Base-by-base conservation (phyloP, 2,329 filamentous ascomycete genomes). In the Thelonectria blattea region DNA sequence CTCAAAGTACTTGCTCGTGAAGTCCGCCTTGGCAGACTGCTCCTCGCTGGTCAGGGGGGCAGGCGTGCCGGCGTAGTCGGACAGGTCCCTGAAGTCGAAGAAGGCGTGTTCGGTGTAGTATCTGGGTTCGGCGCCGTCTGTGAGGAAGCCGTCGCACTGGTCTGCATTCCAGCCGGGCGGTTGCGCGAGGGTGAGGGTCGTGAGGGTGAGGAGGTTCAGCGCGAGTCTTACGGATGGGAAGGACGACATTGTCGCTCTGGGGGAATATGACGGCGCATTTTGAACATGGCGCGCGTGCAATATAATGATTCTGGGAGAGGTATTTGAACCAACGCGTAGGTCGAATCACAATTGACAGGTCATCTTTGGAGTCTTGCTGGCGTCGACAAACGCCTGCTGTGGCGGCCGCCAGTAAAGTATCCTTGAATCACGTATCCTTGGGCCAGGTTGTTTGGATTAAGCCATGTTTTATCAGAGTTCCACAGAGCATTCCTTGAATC, bases 51-150 rank as follows among this genome's bases (percentile, higher is more conserved):
- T 32, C n/a, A 79, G 64, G 46, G 73, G 65, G 8, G 67, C 52
- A 1, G 79, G 76, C 9, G 77, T 72, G 47, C 69, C 64, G 3
- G 77, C 79, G 56, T 80, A 77, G 22, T 79, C 65, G 2, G 70
- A 43, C 18, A 82, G 76, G 41, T 71, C 72, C 47, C 82, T 74
- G 64, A 83, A 85, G 70, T 85, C 82, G 64, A 80, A 82, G 72
- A 85, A 84, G 39, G 71, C 66, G 68, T 82, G 83, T 17, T 74
- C 71, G 17, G 74, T 71, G 65, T 80, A 84, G 72, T 78, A 84
- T 43, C 69, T 68, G 22, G 75, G 69, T 45, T 74, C 74, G 12
- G 76, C 78, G 46, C 75, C 79, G 64, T 84, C 83, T 65, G 79
- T 82, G 51, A 80, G 69, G 65, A 77, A 85, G 68, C 83, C 84